Percentiles rank a stretch among this genome's conserved stretches.
phyloP scores from a whole-genome alignment of 2,329 filamentous ascomycete genomes.

The Colletotrichum sp. region DNA sequence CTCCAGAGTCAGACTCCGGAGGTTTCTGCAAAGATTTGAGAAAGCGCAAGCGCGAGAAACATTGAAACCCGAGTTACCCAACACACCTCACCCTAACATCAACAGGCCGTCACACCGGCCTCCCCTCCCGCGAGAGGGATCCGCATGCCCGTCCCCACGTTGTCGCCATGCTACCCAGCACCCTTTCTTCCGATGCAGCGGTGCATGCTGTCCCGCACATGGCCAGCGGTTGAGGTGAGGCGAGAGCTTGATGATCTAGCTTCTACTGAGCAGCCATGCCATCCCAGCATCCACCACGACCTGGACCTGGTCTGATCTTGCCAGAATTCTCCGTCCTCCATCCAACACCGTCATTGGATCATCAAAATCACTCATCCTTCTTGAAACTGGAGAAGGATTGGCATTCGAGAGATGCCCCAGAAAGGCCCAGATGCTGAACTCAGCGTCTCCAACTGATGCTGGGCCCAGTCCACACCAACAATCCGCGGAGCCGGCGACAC shows the following conservation, averaged over 20 bases:
- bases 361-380: background rate
- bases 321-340: background rate
- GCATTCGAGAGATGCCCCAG: background rate
- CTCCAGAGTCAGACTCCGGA: background rate
- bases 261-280: background rate
- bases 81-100: background rate
- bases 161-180: background rate
- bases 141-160: constrained; percentile 1
- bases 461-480: background rate
- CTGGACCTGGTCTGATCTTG: background rate
- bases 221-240: background rate
- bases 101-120: background rate
- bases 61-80: background rate
- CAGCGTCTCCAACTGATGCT: background rate
- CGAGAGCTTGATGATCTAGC: background rate
- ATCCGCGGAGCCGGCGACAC: background rate
- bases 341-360: background rate
- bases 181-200: background rate
- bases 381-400: background rate
- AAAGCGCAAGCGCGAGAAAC: background rate
- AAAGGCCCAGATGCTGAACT: background rate
- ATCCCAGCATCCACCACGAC: background rate
- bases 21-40: background rate
- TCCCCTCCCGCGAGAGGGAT: background rate
- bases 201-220: background rate